Percentiles rank a stretch among this genome's conserved stretches.
phyloP scores from a whole-genome alignment of 805 yeast species.

The Ogataea methylovora region DNA sequence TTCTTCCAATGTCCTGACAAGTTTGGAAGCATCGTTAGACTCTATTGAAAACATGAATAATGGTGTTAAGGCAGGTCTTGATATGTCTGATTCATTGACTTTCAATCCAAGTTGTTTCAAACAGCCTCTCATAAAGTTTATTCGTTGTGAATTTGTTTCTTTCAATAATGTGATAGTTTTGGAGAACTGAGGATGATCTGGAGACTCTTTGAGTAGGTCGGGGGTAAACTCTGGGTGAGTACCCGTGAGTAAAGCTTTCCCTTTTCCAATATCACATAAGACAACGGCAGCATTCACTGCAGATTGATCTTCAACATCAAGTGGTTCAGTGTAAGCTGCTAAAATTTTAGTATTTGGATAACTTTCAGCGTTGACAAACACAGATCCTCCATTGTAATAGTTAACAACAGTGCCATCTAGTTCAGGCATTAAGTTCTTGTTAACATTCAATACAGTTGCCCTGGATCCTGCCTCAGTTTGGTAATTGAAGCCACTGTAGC shows the following conservation, averaged over 20 bases:
- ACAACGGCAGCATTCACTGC: constrained; percentile 61
- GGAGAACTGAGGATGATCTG: constrained; percentile 16
- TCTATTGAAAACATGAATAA: constrained; percentile 42
- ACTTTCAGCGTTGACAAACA: constrained; percentile 68
- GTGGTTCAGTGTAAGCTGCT: constrained; percentile 53
- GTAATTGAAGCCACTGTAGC: constrained; percentile 73
- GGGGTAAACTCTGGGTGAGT: constrained; percentile 86
- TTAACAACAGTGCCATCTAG: constrained; percentile 20
- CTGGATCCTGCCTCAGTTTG: constrained; percentile 70
- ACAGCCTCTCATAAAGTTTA: constrained; percentile 48
- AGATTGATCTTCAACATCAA: constrained; percentile 39
- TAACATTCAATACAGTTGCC: constrained; percentile 41
- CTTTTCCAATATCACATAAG: constrained; percentile 60
- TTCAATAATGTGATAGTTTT: constrained; percentile 33
- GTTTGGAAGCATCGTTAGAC: constrained; percentile 18
- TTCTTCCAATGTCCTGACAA: constrained; percentile 25
- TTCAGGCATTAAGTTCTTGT: constrained; percentile 24
- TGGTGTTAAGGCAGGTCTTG: constrained; percentile 65
- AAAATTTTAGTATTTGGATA: constrained; percentile 59
- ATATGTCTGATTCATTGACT: constrained; percentile 53
- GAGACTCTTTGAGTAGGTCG: constrained; percentile 30
- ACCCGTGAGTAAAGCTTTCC: constrained; percentile 72
- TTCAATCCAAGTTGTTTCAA: constrained; percentile 57
- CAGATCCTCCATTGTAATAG: constrained; percentile 88
- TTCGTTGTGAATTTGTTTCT: constrained; percentile 39